Base-by-base conservation (phyloP, 495 filamentous ascomycete species). In the Penicillium samsonianum region DNA sequence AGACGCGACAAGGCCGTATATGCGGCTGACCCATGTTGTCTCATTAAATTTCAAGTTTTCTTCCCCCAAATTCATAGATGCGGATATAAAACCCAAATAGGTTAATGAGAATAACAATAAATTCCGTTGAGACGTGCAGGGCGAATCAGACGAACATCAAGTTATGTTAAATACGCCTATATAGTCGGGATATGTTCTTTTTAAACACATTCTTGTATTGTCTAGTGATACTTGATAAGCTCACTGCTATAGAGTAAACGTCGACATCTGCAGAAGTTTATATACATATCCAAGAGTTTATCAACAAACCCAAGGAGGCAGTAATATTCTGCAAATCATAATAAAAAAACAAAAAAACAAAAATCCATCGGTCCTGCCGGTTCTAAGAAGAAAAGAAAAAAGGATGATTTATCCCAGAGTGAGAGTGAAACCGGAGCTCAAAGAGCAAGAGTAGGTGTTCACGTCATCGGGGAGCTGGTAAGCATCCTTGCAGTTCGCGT, bases 401-500 rank as follows among this genome's bases (percentile, higher is more conserved):
- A n/a, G 26, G 48, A 48, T 19, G 26, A 38, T 30, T 30, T 66
- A 69, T 35, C 70, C 70, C 60, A 73, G 38, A 51, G 67, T 69
- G 1, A 73, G 58, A 40, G 58, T 66, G 55, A 65, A 71, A 49
- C 57, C 55, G 35, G 63, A 58, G 31, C 43, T 44, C 31, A 58
- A 35, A n/a, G 61, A 58, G 60, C 70, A 73, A 40, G 66, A 66
- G 31, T 60, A 50, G 57, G 70, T 73, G 56, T 66, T 61, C 49
- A 66, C 62, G 51, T 73, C 70, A 48, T 73, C 68, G 19, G 70
- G 68, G 51, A 67, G 59, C 68, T 73, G 70, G 50, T 73, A 73
- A 6, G 68, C 57, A 23, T 64, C 56, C 44, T 61, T 51, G 57
- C 70, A 73, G 63, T 65, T 35, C 37, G 26, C 14, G 44, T 71